Evolutionary conservation across 306 rosid species (phyloP), one percentile per base, ranked within the genome.

Genomic region (Cercis canadensis): DNA sequence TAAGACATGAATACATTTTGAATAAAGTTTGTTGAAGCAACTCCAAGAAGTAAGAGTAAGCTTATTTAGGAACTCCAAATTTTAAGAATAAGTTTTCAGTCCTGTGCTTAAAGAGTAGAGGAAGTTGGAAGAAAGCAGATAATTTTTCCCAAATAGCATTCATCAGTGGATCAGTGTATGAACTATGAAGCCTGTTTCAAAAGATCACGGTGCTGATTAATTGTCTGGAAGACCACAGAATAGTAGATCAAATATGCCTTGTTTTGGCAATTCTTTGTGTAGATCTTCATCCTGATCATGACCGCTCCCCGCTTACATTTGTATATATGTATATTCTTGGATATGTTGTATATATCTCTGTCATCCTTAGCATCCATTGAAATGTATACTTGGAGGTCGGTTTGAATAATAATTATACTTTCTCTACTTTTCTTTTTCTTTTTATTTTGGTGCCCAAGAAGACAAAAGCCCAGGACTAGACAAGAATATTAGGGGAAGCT

Each of bases 111-210:
- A 62, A 57, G 63, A 39, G 57, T 18, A 39, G 59, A 66, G 50
- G 50, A 37, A 52, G 12, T 55, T 63, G 45, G 51, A 72, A 67
- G 64, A 46, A 47, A 32, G 36, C 37, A 29, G 62, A 55, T 40
- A 12, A 68, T 36, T 19, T 11, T 57, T 66, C 16, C 50, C 34
- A 51, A 51, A 52, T 39, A 53, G 29, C 31, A 68, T 46, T 59
- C 52, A 64, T 70, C 40, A 57, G 61, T 44, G 55, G 43, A 15
- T 63, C n/a, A n/a, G 71, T 78, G 57, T 70, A 24, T 52, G 70
- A 58, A 58, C n/a, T 12, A 46, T 52, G 53, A 40, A 51, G 51
- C 44, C 29, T 66, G 24, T 46, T 37, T 14, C 34, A 70, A 31
- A 57, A 77, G 8, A 49, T 56, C 37, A 59, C 15, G 60, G 7